These are phyloP conservation scores for Corynespora cassiicola DNA, from an alignment of 2,329 filamentous ascomycete species.

Conservation along the genomic window DNA sequence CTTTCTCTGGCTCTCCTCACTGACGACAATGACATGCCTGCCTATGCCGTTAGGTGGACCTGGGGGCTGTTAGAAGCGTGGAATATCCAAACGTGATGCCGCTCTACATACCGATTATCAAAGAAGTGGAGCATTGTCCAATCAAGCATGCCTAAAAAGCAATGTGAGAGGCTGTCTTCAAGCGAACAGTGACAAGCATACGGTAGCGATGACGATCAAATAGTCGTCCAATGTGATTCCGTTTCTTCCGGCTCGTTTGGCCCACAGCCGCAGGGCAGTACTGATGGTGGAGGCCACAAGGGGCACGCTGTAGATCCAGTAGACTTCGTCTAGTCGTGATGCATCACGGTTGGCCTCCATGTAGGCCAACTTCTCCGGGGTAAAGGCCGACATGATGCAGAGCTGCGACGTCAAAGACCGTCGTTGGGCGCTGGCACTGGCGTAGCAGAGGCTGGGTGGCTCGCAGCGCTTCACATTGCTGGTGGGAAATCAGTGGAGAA, in stretches of 20 bases:
- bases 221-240: slow-evolving; percentile 42
- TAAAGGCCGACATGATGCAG: slow-evolving; percentile 32
- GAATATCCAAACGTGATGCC: not conserved
- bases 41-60: slow-evolving; percentile 42
- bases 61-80: slow-evolving; percentile 20
- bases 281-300: slow-evolving; percentile 32
- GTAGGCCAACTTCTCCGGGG: slow-evolving; percentile 35
- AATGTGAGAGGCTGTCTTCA: slow-evolving; percentile 1
- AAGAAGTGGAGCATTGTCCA: slow-evolving; percentile 34
- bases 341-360: slow-evolving; percentile 34
- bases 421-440: slow-evolving; percentile 11
- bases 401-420: slow-evolving; percentile 1
- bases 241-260: slow-evolving; percentile 36
- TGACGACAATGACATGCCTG: slow-evolving; percentile 36
- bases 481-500: slow-evolving; percentile 1
- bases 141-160: slow-evolving; percentile 37
- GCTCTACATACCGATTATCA: slow-evolving; percentile 30
- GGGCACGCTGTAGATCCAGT: slow-evolving; percentile 39
- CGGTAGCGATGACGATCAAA: slow-evolving; percentile 36
- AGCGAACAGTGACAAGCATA: slow-evolving; percentile 19
- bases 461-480: slow-evolving; percentile 20
- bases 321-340: slow-evolving; percentile 34
- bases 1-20: slow-evolving; percentile 31
- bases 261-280: slow-evolving; percentile 34
- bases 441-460: slow-evolving; percentile 15